Evolutionary conservation across 2,329 filamentous ascomycete species (phyloP), one percentile per base, ranked within the genome.

Genomic region (Furcasterigmium sp.): DNA sequence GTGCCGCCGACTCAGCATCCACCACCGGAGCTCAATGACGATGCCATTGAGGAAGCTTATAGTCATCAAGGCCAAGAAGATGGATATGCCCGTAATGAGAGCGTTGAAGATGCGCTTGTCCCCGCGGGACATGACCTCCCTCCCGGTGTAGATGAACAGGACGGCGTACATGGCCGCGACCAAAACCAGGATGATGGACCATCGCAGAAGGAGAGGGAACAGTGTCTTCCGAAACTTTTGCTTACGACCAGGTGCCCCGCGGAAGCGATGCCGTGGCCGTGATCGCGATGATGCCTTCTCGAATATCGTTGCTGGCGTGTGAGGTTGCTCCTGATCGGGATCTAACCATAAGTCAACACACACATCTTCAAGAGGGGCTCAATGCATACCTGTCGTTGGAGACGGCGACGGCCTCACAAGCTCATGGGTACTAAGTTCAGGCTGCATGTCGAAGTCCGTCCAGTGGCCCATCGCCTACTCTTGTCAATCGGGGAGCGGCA

Each of bases 11-110:
- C 60, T 63, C 34, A 74, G 50, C 21, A 73, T 62, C 56, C 66
- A 69, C 68, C 70, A 73, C n/a, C 70, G 58, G 46, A 70, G 54
- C 46, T 70, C 67, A 13, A 59, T 52, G 4, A 68, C 63, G 60
- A 72, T 67, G 21, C 60, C 61, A 44, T 70, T 70, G 18, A 74
- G 57, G 7, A 62, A 61, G 48, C 59, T 67, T 3, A 64, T 61
- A 34, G 72, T 62, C 38, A 66, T 65, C 39, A 73, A 49, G 43
- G 67, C 65, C 15, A 72, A 53, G 0, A 56, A 51, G 25, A 73
- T 70, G 37, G 64, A 65, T 5, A 72, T 55, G 0, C 61, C 68
- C 1, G 68, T 69, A 17, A 71, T 65, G n/a, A 70, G 48, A 0
- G 64, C 56, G 43, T 72, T 73, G 49, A 67, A 73, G 39, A 61